Conservation (phyloP, 306 rosid species). For the Corylus heterophylla region DNA sequence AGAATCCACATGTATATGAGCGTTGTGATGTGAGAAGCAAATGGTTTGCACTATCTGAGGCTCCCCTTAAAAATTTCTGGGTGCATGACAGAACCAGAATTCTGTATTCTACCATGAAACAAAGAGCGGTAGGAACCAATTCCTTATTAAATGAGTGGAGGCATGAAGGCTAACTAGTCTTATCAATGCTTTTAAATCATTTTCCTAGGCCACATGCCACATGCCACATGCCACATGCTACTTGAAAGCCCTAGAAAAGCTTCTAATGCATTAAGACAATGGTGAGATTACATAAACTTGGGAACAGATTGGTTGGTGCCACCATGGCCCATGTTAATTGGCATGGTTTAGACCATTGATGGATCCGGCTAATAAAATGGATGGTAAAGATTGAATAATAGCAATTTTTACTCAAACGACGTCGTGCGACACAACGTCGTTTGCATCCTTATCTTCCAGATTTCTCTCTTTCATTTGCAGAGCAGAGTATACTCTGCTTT, state of each 20-base stretch:
- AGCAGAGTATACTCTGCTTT: too few species aligned
- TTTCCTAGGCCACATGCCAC: background rate
- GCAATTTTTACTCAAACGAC: too few species aligned
- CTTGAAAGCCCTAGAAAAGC: background rate
- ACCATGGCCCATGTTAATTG: background rate
- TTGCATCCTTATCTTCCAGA: too few species aligned
- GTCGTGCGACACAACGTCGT: too few species aligned
- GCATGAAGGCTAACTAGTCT: background rate
- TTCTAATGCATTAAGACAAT: background rate
- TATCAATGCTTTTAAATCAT: background rate
- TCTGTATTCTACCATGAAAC: too few species aligned
- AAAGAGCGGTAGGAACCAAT: too few species aligned
- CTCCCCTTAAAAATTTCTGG: background rate
- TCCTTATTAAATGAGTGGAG: too few species aligned
- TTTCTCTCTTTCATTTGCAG: too few species aligned
- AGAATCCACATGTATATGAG: background rate
- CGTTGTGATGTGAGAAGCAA: background rate
- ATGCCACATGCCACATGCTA: background rate
- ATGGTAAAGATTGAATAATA: too few species aligned
- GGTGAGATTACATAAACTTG: background rate
- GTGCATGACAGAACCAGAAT: background rate
- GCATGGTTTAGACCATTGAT: background rate
- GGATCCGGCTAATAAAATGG: too few species aligned
- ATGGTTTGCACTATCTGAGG: background rate
- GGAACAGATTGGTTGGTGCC: background rate